These are phyloP conservation scores for Sporothrix euskadiensis DNA, from an alignment of 2,329 filamentous ascomycete species.

Conservation along the genomic window DNA sequence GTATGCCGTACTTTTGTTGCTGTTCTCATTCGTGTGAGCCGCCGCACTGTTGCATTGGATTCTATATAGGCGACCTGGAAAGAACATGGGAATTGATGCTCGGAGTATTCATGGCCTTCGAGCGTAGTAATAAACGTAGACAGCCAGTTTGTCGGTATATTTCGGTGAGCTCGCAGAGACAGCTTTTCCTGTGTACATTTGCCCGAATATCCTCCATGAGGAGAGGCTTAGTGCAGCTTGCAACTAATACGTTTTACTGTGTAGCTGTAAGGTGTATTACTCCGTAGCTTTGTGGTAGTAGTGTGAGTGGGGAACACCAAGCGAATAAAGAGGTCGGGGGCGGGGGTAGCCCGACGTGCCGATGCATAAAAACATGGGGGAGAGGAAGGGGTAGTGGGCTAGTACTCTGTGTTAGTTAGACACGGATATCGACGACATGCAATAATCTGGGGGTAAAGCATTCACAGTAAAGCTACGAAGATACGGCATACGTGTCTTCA, in stretches of 20 bases:
- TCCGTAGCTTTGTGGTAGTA: neutral
- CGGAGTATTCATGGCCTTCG: neutral
- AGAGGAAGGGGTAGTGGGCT: neutral
- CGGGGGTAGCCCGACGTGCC: neutral
- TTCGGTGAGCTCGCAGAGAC: neutral
- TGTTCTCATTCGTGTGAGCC: neutral
- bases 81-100: neutral
- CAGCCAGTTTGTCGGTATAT: neutral
- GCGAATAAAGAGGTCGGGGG: neutral
- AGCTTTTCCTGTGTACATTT: neutral
- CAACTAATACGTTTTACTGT: neutral
- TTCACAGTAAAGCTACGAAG: too few relatives aligned
- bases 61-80: neutral
- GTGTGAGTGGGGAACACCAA: neutral
- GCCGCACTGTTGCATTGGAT: neutral
- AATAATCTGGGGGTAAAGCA: too few relatives aligned
- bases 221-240: neutral
- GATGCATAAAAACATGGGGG: slow-evolving; percentile 1
- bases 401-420: neutral
- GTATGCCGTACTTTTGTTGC: neutral
- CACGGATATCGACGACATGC: neutral
- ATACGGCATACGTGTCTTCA: too few relatives aligned
- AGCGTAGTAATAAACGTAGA: neutral
- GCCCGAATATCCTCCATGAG: neutral
- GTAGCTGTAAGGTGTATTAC: neutral